Base-by-base conservation (phyloP, 1,284 basidiomycete species). In the Austroboletus rostrupii region DNA sequence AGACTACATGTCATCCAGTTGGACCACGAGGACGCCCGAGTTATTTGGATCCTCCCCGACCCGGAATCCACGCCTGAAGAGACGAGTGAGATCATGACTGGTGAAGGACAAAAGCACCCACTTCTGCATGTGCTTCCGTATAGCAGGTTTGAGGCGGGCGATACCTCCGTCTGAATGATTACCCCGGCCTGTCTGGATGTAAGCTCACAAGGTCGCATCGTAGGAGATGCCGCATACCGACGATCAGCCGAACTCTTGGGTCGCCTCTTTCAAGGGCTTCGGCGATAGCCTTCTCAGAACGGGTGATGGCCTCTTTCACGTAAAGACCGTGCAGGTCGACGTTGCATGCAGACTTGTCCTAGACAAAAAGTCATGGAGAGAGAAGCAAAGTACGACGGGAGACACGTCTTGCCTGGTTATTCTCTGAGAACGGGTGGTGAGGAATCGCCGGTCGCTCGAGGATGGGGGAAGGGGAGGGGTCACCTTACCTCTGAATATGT, bases 61-160 rank as follows among this genome's bases (percentile, higher is more conserved):
- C 11, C 8, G 29, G 20, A 56, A 14, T 12, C 59, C 49, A 21
- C 43, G 38, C 16, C 64, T 62, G 20, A 19, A 45, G n/a, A 50
- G 14, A 45, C 48, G 14, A 35, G 5, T 7, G n/a, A 13, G 26
- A 55, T 14, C 49, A 41, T 33, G 11, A 7, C 39, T 6, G 20
- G 23, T 8, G 46, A 40, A 16, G 17, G 37, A 19, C 37, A 36
- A 29, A 32, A 39, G 49, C 11, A 68, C 77, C 50, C 55, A 90
- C 86, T 81, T 85, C 52, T 74, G 74, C 80, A 96, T 89, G 42
- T 95, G 72, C n/a, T 87, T 81, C 66, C 89, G 87, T 50, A 97
- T 89, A 7, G 93, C 93, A 12, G 95, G 96, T 65, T 89, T 94
- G 65, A 98, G 81, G 67, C 92, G 94, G 9, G 91, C 82, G n/a